Base-by-base conservation (phyloP, 1,139 yeast genomes). In the Yamadazyma taylorii region DNA sequence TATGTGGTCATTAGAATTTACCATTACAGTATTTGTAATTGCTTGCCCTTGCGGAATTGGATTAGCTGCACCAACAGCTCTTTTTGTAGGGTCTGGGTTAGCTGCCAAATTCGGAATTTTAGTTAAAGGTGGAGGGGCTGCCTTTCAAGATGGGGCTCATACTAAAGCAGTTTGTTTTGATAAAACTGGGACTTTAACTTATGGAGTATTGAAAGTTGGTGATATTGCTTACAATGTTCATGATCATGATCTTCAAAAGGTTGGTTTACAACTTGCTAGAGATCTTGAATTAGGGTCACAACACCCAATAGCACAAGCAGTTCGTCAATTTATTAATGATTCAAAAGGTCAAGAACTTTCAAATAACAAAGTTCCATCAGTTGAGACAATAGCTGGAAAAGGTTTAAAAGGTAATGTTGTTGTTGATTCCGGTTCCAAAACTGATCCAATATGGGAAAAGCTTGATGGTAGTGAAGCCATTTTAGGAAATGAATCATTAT, bases 111-210 rank as follows among this genome's bases (percentile, higher is more conserved):
- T 79, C 53, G 94, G 94, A n/a, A 80, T 85, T 34, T 63, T 85
- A 33, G 89, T 85, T 2, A 75, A 82, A 50, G 92, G 92, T 24
- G 94, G 94, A 10, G 94, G 94, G 32, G 81, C 79, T 36, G 89
- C 92, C 1, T 84, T 85, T 53, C 90, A 85, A 58, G 88, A 85
- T 52, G 90, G 85, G 2, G 76, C 89, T 2, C 66, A 65, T 22
- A 66, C 81, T 24, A 75, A 78, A 39, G 73, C 81, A 32, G 75
- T 84, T 11, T 85, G 90, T 50, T 85, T 85, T 57, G 94, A 85
- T 58, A 85, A 85, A 49, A 85, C 94, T 0, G 94, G 94, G 1
- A 85, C 94, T 0, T 63, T 85, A 43, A 85, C 94, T 0, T 80
- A 78, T 16, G 86, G 86, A 1, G 77, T 77, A 24, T 71, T 81